A percentile compares a stretch with the other conserved stretches of the same genome.
Evolutionary conservation across 73 alveolate species (phyloP).

Genomic region (Paramecium primaurelia): DNA sequence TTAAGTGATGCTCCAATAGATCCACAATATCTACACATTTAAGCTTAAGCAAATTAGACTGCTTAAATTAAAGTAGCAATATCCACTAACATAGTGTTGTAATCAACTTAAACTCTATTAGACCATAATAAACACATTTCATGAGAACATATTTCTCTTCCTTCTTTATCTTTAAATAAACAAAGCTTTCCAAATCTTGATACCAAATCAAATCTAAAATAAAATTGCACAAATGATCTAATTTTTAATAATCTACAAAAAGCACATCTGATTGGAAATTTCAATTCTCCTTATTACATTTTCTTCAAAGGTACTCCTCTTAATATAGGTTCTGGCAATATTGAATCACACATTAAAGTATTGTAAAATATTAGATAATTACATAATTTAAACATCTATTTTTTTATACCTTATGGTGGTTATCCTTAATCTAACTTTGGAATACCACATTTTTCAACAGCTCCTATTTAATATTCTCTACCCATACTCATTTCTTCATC

Average conservation of each 20-base stretch:
- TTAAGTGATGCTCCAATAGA: conserved; percentile 37
- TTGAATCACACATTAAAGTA: conserved; percentile 43
- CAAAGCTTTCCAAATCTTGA: conserved; percentile 47
- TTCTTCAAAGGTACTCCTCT: conserved; percentile 49
- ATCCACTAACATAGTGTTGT: background rate
- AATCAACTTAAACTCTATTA: conserved; percentile 41
- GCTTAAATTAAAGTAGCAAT: conserved; percentile 16
- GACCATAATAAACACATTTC: conserved; percentile 49
- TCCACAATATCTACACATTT: conserved; percentile 57
- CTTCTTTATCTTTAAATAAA: conserved; percentile 39
- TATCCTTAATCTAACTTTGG: background rate
- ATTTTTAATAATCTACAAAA: conserved; percentile 39
- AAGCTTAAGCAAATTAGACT: conserved; percentile 36
- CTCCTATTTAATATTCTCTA: conserved; percentile 4
- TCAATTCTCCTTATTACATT: conserved; percentile 35
- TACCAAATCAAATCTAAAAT: conserved; percentile 39
- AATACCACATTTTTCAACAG: conserved; percentile 45
- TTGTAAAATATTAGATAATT: conserved; percentile 14
- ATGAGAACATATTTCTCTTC: conserved; percentile 40
- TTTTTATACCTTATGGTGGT: background rate
- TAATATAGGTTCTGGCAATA: conserved; percentile 31
- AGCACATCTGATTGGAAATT: conserved; percentile 43
- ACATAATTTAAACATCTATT: conserved; percentile 33
- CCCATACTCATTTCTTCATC: conserved; percentile 8
- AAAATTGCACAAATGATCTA: conserved; percentile 37